phyloP scores from a whole-genome alignment of 2,329 filamentous ascomycete species.

The Scleromitrula shiraiana region DNA sequence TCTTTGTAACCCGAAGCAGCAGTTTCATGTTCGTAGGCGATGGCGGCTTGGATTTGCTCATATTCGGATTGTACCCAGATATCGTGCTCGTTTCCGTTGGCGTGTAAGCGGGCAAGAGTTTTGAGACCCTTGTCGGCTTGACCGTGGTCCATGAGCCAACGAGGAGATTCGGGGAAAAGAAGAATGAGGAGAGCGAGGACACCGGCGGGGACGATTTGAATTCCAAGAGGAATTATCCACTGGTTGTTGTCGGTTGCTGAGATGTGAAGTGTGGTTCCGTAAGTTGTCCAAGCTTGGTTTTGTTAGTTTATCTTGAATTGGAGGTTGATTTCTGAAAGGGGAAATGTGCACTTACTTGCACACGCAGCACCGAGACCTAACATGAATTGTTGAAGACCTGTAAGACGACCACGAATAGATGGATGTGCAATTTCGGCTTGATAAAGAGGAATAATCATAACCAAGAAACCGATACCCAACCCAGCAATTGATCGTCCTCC shows the following conservation, averaged over 20 bases:
- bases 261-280: too few relatives aligned
- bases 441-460: constrained; percentile 14
- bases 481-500: background rate
- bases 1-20: constrained; percentile 56
- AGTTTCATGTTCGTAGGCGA: constrained; percentile 52
- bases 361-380: constrained; percentile 57
- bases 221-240: constrained; percentile 31
- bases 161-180: constrained; percentile 55
- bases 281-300: too few relatives aligned
- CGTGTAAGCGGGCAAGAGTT: constrained; percentile 51
- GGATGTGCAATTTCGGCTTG: constrained; percentile 76
- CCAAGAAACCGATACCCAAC: background rate
- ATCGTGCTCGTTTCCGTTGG: constrained; percentile 50
- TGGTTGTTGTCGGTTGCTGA: too few relatives aligned
- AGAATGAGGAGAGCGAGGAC: constrained; percentile 46
- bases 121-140: constrained; percentile 46
- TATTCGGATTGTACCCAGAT: constrained; percentile 56
- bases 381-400: constrained; percentile 75
- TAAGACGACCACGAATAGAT: constrained; percentile 63
- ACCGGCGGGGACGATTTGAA: constrained; percentile 53
- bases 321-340: too few relatives aligned
- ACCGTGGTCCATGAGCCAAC: constrained; percentile 58
- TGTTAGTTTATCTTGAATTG: too few relatives aligned
- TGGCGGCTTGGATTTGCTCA: constrained; percentile 54
- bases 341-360: too few relatives aligned